Conservation (phyloP, 129 eudicot genomes). For the Escallonia rubra region DNA sequence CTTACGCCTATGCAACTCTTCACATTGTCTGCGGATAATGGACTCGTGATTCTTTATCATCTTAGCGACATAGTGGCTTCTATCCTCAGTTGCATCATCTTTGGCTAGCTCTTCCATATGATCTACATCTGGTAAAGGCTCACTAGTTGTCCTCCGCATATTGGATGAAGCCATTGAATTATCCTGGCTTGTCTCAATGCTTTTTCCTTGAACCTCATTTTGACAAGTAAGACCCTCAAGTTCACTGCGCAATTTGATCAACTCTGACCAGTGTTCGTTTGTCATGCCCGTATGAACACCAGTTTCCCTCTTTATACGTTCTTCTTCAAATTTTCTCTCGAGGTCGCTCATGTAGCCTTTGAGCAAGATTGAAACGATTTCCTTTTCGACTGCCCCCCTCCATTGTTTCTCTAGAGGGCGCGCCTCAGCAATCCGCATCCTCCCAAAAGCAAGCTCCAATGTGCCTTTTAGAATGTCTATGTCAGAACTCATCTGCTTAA, state of each 20-base stretch:
- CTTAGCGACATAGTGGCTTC: slow-evolving; percentile 22
- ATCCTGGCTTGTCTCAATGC: neutral
- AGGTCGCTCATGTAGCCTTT: slow-evolving; percentile 42
- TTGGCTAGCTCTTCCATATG: neutral
- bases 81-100: slow-evolving; percentile 10
- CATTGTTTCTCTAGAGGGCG: slow-evolving; percentile 45
- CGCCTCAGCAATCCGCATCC: slow-evolving; percentile 37
- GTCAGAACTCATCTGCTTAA: slow-evolving; percentile 46
- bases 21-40: slow-evolving; percentile 27
- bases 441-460: slow-evolving; percentile 43
- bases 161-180: neutral
- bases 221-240: slow-evolving; percentile 10
- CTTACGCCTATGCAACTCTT: slow-evolving; percentile 14
- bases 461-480: slow-evolving; percentile 47
- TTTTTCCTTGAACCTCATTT: slow-evolving; percentile 13
- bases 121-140: slow-evolving; percentile 17
- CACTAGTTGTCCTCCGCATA: slow-evolving; percentile 16
- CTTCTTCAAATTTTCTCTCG: slow-evolving; percentile 9
- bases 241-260: slow-evolving; percentile 20
- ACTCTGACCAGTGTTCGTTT: slow-evolving; percentile 18
- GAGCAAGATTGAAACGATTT: slow-evolving; percentile 17
- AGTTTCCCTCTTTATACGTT: neutral
- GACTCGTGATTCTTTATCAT: slow-evolving; percentile 37
- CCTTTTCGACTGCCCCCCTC: slow-evolving; percentile 50
- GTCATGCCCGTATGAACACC: neutral